Conservation (phyloP, 2,329 filamentous ascomycete species). For the Claviceps pusilla region DNA sequence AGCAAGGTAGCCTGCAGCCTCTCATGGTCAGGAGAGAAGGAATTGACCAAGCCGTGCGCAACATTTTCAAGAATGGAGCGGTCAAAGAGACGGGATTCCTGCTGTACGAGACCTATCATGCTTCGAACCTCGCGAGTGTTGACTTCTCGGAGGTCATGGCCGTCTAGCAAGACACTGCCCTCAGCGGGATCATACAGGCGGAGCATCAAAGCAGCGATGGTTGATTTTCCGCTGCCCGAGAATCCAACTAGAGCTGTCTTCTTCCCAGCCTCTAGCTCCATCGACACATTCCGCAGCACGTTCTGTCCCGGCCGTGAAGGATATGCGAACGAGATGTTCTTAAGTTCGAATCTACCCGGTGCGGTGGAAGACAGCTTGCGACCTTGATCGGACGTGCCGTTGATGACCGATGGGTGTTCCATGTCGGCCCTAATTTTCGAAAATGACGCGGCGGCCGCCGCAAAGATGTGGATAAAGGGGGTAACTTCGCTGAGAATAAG, state of each 20-base stretch:
- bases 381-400: constrained; percentile 17
- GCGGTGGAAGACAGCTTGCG: constrained; percentile 22
- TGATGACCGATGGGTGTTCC: constrained; percentile 28
- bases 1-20: constrained; percentile 15
- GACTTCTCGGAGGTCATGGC: constrained; percentile 33
- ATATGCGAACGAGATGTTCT: constrained; percentile 23
- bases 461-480: constrained; percentile 42
- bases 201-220: constrained; percentile 49
- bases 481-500: constrained; percentile 39
- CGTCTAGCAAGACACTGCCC: constrained; percentile 24
- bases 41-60: constrained; percentile 23
- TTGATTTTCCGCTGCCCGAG: constrained; percentile 54
- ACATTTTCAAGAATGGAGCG: constrained; percentile 39
- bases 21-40: constrained; percentile 30
- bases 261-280: constrained; percentile 32
- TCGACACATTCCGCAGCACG: background rate
- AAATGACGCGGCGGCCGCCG: constrained; percentile 37
- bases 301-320: constrained; percentile 27
- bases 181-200: constrained; percentile 44
- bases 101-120: constrained; percentile 44
- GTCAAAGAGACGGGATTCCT: constrained; percentile 48
- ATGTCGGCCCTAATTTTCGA: constrained; percentile 39
- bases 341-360: constrained; percentile 12
- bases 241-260: constrained; percentile 56
- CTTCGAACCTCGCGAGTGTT: constrained; percentile 41